phyloP scores from a whole-genome alignment of 768 basidiomycete genomes.

The Floccularia luteovirens region DNA sequence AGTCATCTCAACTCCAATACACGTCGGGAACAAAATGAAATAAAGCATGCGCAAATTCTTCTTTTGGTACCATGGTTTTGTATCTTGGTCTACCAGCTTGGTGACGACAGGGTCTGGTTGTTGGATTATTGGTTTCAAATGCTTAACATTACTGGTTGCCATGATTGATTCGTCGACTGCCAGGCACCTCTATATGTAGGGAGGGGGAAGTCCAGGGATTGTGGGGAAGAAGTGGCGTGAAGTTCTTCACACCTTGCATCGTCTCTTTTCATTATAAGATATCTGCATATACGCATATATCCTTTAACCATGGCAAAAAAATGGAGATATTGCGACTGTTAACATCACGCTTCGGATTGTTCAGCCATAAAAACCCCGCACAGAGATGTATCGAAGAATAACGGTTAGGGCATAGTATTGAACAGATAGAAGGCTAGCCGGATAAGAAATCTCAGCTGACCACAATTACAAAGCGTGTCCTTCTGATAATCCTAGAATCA shows the following conservation, averaged over 20 bases:
- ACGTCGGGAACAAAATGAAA: constrained; percentile 50
- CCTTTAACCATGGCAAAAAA: too few species aligned
- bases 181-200: too few species aligned
- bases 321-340: constrained; percentile 7
- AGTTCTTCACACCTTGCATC: not conserved
- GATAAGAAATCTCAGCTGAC: not conserved
- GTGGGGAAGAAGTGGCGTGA: too few species aligned
- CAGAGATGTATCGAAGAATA: not conserved
- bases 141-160: constrained; percentile 3
- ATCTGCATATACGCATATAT: too few species aligned
- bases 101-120: constrained; percentile 26
- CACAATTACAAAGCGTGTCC: not conserved
- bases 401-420: not conserved
- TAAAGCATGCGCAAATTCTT: constrained; percentile 50
- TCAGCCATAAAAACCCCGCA: constrained; percentile 9
- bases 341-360: not conserved
- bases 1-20: constrained; percentile 57
- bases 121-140: constrained; percentile 6
- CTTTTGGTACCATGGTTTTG: constrained; percentile 54
- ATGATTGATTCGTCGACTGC: constrained; percentile 2
- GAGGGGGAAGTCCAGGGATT: too few species aligned
- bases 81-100: constrained; percentile 39
- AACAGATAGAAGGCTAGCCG: not conserved
- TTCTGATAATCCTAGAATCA: too few species aligned
- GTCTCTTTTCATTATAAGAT: too few species aligned